Percentiles rank a stretch among this genome's conserved stretches.
Evolutionary conservation across 768 basidiomycete species (phyloP).

Genomic region (Mycena maculata): DNA sequence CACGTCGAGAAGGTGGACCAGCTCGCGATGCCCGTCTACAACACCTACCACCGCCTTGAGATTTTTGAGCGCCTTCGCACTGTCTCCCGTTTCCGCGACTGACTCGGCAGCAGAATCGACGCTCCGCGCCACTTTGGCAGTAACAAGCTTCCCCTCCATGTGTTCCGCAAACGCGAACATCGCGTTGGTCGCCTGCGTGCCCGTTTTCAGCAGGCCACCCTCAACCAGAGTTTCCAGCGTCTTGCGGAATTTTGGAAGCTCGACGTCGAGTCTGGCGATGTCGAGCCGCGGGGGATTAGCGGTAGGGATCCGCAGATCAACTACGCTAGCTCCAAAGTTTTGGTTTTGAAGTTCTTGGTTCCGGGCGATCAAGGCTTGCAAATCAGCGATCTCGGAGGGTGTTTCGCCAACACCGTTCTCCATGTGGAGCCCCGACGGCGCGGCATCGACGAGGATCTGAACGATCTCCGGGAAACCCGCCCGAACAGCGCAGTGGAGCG

Average conservation of each 20-base stretch:
- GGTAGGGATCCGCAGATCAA: slow-evolving; percentile 26
- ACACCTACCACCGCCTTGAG: slow-evolving; percentile 33
- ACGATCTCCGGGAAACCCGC: slow-evolving; percentile 49
- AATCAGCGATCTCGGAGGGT: slow-evolving; percentile 50
- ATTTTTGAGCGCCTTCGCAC: slow-evolving; percentile 26
- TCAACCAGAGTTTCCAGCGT: slow-evolving; percentile 40
- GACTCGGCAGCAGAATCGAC: slow-evolving; percentile 18
- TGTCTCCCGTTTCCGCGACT: slow-evolving; percentile 26
- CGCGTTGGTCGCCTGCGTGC: slow-evolving; percentile 37
- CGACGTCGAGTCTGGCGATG: slow-evolving; percentile 33
- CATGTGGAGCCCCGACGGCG: slow-evolving; percentile 53
- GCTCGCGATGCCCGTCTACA: slow-evolving; percentile 37
- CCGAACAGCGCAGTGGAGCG: slow-evolving; percentile 61
- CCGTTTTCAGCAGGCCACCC: slow-evolving; percentile 39
- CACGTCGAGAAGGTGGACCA: slow-evolving; percentile 52
- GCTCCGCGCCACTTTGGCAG: slow-evolving; percentile 34
- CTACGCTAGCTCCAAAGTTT: not conserved
- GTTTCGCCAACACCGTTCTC: slow-evolving; percentile 66
- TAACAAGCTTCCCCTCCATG: slow-evolving; percentile 44
- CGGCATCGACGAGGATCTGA: slow-evolving; percentile 50
- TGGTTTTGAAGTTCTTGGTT: slow-evolving; percentile 27
- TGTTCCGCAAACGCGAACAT: slow-evolving; percentile 41
- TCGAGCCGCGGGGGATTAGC: slow-evolving; percentile 32
- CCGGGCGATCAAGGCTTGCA: slow-evolving; percentile 43
- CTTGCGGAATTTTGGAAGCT: slow-evolving; percentile 40